Percentiles rank a stretch among this genome's conserved stretches.
Conservation (phyloP, 2,329 filamentous ascomycete species). For the Hymenoscyphus salicellus region DNA sequence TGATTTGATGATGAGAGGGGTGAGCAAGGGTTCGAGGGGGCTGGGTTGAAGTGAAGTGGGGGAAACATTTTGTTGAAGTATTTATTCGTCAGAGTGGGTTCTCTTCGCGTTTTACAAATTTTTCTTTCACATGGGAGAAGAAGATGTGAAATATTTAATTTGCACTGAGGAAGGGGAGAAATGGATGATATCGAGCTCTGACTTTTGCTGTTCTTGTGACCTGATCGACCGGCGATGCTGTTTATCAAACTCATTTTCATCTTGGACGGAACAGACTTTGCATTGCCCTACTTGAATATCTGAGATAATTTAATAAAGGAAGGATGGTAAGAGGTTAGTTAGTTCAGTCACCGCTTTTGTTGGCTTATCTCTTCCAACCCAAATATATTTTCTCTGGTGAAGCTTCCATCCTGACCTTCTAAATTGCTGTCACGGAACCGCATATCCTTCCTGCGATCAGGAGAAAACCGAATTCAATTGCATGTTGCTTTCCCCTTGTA, state of each 20-base stretch:
- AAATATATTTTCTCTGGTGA: too few species aligned
- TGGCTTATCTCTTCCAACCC: too few species aligned
- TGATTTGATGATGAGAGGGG: neutral
- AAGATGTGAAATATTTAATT: neutral
- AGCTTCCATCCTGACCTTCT: too few species aligned
- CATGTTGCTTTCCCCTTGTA: too few species aligned
- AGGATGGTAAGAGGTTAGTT: too few species aligned
- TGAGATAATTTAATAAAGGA: too few species aligned
- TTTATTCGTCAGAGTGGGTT: constrained; percentile 1
- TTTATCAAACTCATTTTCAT: neutral
- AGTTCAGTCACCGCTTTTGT: too few species aligned
- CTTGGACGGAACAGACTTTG: too few species aligned
- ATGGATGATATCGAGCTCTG: neutral
- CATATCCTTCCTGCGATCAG: too few species aligned
- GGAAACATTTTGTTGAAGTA: neutral
- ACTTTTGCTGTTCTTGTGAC: neutral
- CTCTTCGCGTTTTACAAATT: neutral
- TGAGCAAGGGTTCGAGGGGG: neutral
- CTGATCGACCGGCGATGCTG: neutral
- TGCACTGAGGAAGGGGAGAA: neutral
- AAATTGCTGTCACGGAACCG: too few species aligned
- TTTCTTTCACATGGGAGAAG: neutral
- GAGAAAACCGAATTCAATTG: too few species aligned
- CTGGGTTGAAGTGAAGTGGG: neutral
- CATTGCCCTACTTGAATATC: too few species aligned